Evolutionary conservation across 2,329 filamentous ascomycete species (phyloP).

Genomic region (Beauveria bassiana): DNA sequence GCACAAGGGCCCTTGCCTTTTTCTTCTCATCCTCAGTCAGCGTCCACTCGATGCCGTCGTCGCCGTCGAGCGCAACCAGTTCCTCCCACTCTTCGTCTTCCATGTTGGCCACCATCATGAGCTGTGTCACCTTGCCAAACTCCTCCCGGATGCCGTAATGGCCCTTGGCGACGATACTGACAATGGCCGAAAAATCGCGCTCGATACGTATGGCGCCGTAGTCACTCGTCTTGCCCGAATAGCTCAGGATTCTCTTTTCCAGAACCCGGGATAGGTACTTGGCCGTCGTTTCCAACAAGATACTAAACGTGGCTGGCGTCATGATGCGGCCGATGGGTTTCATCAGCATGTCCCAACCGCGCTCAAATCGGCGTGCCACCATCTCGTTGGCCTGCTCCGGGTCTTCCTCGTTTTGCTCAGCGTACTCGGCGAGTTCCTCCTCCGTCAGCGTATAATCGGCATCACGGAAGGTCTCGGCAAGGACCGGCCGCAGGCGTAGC

Average conservation of each 20-base stretch:
- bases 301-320: constrained; percentile 67
- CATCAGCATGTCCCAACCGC: constrained; percentile 79
- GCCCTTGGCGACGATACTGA: constrained; percentile 58
- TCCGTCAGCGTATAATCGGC: constrained; percentile 71
- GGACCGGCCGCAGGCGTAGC: constrained; percentile 71
- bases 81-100: constrained; percentile 95
- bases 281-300: constrained; percentile 67
- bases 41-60: constrained; percentile 64
- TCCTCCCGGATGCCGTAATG: constrained; percentile 71
- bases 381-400: constrained; percentile 53
- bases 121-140: constrained; percentile 70
- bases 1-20: constrained; percentile 62
- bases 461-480: constrained; percentile 86
- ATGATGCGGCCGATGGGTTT: constrained; percentile 78
- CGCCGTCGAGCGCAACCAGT: constrained; percentile 41
- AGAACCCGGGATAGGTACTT: constrained; percentile 68
- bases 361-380: constrained; percentile 72
- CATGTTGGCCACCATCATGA: constrained; percentile 85
- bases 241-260: constrained; percentile 80
- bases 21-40: constrained; percentile 65
- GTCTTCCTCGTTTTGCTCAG: constrained; percentile 44
- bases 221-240: constrained; percentile 70
- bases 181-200: constrained; percentile 71
- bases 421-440: constrained; percentile 50
- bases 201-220: constrained; percentile 78